Base-by-base conservation (phyloP, 306 rosid species). In the Myrica gale region DNA sequence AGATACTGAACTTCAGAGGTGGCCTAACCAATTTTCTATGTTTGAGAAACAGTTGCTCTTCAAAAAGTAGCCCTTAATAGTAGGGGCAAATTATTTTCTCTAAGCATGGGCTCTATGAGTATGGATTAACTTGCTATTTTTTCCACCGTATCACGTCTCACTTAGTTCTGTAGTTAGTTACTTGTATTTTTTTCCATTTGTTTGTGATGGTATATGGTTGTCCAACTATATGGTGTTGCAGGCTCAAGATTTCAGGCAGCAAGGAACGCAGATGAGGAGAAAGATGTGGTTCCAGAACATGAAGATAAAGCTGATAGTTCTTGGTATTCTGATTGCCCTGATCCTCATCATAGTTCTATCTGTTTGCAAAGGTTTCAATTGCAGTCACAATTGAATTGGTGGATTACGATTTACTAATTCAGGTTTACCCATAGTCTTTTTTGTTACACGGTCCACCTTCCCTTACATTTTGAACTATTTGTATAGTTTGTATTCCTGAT, bases 251-350 rank as follows among this genome's bases (percentile, higher is more conserved):
- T 95, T 90, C 80, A 85, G 85, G 84, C 84, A 73, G 23, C 85
- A 85, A 17, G 99, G 97, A 52, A 88, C 92, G 17, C 86, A 90
- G 84, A 63, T 90, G 86, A 92, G 88, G 77, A 84, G 90, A 84
- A 92, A 90, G 88, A 95, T 95, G 99, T 95, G 99, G 99, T n/a
- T 85, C 70, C 83, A 92, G 74, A 95, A 95, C 65, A 95, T 95
- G 98, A 95, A 95, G 91, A 85, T 95, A 5, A 95, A 95, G 79
- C 78, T 95, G 89, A 82, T 90, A 53, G 96, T 87, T 76, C 80
- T 86, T 26, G 96, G 89, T 16, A 89, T 92, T 37, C 26, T 75
- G 56, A 2, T 92, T 39, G 88, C 88, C 50, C 76, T 92, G 78
- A 7, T 79, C 84, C 86, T 95, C 66, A 52, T 92, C 71, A 61